Percentiles rank a stretch among this genome's conserved stretches.
Evolutionary conservation across 306 rosid species (phyloP).

Genomic region (Boehmeria nivea): DNA sequence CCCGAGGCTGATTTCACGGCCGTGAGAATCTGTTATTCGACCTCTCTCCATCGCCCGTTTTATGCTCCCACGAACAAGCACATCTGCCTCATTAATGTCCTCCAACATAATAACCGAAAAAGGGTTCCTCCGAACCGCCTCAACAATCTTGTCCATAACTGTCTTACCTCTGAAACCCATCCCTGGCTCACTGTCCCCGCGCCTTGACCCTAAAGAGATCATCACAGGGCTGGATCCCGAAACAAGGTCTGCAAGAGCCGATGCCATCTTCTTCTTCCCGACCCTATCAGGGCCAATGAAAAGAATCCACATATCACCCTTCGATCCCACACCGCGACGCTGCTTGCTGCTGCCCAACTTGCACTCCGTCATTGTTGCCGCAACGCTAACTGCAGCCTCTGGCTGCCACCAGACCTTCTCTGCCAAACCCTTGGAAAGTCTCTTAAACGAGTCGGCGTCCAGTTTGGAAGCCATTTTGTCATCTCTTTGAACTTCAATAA

Average conservation of each 20-base stretch:
- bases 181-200: slow-evolving; percentile 53
- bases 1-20: slow-evolving; percentile 83
- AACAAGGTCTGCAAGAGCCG: slow-evolving; percentile 72
- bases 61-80: slow-evolving; percentile 53
- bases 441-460: slow-evolving; percentile 79
- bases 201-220: slow-evolving; percentile 52
- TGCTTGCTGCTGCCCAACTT: slow-evolving; percentile 67
- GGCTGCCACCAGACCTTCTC: slow-evolving; percentile 99
- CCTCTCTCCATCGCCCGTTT: slow-evolving; percentile 87
- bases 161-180: slow-evolving; percentile 74
- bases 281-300: slow-evolving; percentile 82
- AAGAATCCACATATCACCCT: slow-evolving; percentile 83
- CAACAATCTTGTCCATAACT: slow-evolving; percentile 69
- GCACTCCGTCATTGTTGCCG: slow-evolving; percentile 70
- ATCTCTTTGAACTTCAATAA: slow-evolving; percentile 41
- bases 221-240: slow-evolving; percentile 61
- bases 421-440: slow-evolving; percentile 55
- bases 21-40: slow-evolving; percentile 70
- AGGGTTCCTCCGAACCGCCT: slow-evolving; percentile 74
- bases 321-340: slow-evolving; percentile 39
- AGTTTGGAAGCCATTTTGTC: slow-evolving; percentile 33
- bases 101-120: slow-evolving; percentile 77
- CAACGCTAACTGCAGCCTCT: slow-evolving; percentile 85
- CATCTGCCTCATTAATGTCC: slow-evolving; percentile 69
- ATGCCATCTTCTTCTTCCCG: slow-evolving; percentile 96